A percentile compares a stretch with the other conserved stretches of the same genome.
Evolutionary conservation across 495 filamentous ascomycete species (phyloP).

Genomic region (Trichoderma gamsii): DNA sequence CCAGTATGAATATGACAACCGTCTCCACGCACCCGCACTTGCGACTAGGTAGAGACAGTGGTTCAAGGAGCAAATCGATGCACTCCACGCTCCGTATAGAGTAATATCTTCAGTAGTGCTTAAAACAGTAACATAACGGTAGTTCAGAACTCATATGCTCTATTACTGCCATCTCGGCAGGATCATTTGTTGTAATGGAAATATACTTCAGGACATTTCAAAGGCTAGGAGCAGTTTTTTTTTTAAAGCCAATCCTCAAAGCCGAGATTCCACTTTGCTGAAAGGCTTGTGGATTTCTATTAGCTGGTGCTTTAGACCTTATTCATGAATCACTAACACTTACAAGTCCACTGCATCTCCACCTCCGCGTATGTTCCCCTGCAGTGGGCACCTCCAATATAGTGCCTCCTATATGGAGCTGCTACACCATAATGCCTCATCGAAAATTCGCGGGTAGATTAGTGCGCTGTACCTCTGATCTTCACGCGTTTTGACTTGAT

Average conservation of each 20-base stretch:
- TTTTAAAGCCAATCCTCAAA: not conserved
- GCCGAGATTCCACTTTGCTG: not conserved
- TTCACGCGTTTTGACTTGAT: not conserved
- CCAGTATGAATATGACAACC: not conserved
- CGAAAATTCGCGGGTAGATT: not conserved
- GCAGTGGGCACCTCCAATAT: not conserved
- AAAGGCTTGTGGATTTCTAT: not conserved
- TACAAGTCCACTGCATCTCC: not conserved
- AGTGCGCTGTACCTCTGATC: not conserved
- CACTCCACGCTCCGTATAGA: not conserved
- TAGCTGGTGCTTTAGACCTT: not conserved
- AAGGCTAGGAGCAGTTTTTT: not conserved
- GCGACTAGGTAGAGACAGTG: not conserved
- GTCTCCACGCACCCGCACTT: not conserved
- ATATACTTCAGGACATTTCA: too few species aligned
- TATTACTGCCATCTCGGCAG: not conserved
- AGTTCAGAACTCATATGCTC: not conserved
- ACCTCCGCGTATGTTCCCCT: slow-evolving; percentile 3
- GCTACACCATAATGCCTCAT: not conserved
- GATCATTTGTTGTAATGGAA: not conserved
- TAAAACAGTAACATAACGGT: not conserved
- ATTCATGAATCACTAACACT: not conserved
- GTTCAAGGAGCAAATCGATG: not conserved
- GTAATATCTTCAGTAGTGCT: not conserved
- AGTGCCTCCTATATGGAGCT: not conserved